These are phyloP conservation scores for Pythium volutum DNA, from an alignment of 352 stramenopile species.

Conservation along the genomic window DNA sequence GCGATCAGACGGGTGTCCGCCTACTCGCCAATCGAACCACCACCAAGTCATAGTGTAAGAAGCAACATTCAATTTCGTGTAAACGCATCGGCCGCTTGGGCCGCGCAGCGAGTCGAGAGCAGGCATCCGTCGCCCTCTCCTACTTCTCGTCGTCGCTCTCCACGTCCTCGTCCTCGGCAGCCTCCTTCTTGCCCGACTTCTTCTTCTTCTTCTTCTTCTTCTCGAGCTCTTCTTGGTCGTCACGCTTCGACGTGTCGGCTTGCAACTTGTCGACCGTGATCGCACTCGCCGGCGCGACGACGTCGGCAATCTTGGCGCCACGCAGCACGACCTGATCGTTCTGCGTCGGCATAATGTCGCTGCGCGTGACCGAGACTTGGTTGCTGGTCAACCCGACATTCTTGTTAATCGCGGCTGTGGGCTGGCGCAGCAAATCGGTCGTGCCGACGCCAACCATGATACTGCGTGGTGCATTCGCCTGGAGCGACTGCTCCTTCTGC, in stretches of 20 bases:
- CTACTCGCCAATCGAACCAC: background rate
- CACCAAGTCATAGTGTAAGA: background rate
- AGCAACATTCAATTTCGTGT: background rate
- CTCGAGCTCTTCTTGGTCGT: slow-evolving; percentile 1
- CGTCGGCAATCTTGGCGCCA: slow-evolving; percentile 20
- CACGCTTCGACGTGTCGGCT: too few species aligned
- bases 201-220: slow-evolving; percentile 14
- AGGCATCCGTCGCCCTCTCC: background rate
- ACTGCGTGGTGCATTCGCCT: slow-evolving; percentile 5
- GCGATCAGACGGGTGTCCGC: slow-evolving; percentile 7
- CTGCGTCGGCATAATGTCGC: slow-evolving; percentile 13
- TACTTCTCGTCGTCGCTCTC: background rate
- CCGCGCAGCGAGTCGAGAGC: background rate
- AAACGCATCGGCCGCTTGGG: background rate
- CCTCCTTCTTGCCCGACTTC: slow-evolving; percentile 7
- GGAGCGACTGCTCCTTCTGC: slow-evolving; percentile 20
- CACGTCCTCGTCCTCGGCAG: background rate
- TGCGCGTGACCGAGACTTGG: slow-evolving; percentile 20
- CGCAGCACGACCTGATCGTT: slow-evolving; percentile 26
- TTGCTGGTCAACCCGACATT: slow-evolving; percentile 27
- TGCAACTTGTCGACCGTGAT: slow-evolving; percentile 1
- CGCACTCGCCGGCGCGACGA: slow-evolving; percentile 1
- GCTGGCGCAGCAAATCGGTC: slow-evolving; percentile 27
- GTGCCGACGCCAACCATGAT: slow-evolving; percentile 20
- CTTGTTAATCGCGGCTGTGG: slow-evolving; percentile 31